These are phyloP conservation scores for Canna indica DNA, from an alignment of 176 grass and related monocot species.

Conservation along the genomic window DNA sequence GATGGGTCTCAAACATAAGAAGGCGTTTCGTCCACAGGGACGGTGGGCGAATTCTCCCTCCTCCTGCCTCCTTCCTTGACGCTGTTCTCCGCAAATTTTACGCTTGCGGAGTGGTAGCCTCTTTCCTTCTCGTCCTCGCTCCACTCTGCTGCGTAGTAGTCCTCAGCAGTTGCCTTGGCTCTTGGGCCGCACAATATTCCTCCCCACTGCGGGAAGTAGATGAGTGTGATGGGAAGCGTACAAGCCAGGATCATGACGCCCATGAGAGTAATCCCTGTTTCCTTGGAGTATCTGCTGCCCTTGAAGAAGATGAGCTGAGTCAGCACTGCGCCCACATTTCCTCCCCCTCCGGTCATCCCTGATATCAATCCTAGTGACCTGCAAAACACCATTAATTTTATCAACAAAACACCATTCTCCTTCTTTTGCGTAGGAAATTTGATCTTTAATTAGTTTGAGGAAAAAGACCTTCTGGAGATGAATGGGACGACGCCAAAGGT, in stretches of 20 bases:
- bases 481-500: slow-evolving; percentile 85
- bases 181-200: slow-evolving; percentile 36
- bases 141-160: slow-evolving; percentile 83
- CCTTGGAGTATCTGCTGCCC: slow-evolving; percentile 46
- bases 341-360: slow-evolving; percentile 80
- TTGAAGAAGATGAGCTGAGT: slow-evolving; percentile 93
- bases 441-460: not conserved
- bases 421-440: not conserved
- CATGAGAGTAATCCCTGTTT: slow-evolving; percentile 87
- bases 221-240: slow-evolving; percentile 50
- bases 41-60: slow-evolving; percentile 26
- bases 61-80: slow-evolving; percentile 33
- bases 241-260: slow-evolving; percentile 85
- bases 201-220: slow-evolving; percentile 86
- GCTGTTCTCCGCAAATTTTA: slow-evolving; percentile 77
- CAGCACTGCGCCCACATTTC: slow-evolving; percentile 75
- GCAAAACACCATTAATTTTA: not conserved
- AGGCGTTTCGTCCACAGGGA: slow-evolving; percentile 39
- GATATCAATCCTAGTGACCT: slow-evolving; percentile 75
- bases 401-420: not conserved
- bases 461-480: slow-evolving; percentile 47
- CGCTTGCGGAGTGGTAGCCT: slow-evolving; percentile 25
- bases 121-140: slow-evolving; percentile 38
- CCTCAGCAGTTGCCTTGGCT: slow-evolving; percentile 33
- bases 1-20: too few relatives aligned